Base-by-base conservation (phyloP, 2,329 filamentous ascomycete genomes). In the Daldinia sp. region DNA sequence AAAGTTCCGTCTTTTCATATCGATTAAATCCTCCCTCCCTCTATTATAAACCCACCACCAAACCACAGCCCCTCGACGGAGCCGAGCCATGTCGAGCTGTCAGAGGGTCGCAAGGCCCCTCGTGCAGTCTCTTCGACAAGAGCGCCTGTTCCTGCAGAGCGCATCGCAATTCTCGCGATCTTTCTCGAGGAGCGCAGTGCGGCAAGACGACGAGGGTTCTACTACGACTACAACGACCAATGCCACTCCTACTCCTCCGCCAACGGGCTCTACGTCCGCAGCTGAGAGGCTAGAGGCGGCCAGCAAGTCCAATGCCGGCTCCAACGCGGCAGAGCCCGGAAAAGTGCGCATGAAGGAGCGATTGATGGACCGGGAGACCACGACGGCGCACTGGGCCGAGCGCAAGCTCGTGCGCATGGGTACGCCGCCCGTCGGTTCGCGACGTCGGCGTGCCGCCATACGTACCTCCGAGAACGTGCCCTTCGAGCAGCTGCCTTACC, bases 401-500 rank as follows among this genome's bases (percentile, higher is more conserved):
- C 86, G 87, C 71, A 86, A 86, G 68, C 84, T 97, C 60, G 83
- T 94, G 76, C 88, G 88, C 77, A 82, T 87, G 72, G 91, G 92
- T 61, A 86, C 89, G 50, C 85, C 88, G 69, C 93, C 93, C 59
- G 84, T 97, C 75, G 94, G 94, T 57, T 97, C 94, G 51, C 90
- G 94, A 74, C 89, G 94, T 84, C 91, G 94, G 70, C 91, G 95
- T 78, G 88, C 89, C 30, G 92, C 92, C 30, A 80, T 94, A 68
- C 89, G 86, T 76, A 88, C 83, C 74, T 87, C 83, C 41, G 82
- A 86, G 69, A 87, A 91, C 75, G 83, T 97, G 56, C 93, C 94
- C 28, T 98, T 99, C 78, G 93, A 97, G 83, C 92, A 95, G 78
- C 84, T 99, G 73, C 96, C 96, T 18, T 99, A 97, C 83, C 95